Evolutionary conservation across 768 basidiomycete genomes (phyloP).

Genomic region (Austroboletus eburneus): DNA sequence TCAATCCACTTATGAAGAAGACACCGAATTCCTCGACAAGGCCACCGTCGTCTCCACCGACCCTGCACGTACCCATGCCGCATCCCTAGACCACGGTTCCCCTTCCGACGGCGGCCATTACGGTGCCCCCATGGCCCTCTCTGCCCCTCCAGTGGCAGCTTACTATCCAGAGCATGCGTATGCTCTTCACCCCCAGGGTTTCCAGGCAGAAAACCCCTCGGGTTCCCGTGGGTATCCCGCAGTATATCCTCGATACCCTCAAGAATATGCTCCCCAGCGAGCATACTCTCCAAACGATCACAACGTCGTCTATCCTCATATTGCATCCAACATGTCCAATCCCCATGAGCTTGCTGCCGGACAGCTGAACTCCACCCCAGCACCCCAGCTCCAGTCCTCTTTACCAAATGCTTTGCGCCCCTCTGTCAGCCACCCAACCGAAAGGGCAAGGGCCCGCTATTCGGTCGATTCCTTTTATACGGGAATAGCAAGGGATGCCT

Average conservation of each 20-base stretch:
- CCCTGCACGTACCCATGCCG: conserved; percentile 8
- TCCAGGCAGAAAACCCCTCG: conserved; percentile 1
- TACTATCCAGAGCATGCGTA: conserved; percentile 25
- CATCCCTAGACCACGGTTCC: conserved; percentile 12
- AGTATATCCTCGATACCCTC: conserved; percentile 6
- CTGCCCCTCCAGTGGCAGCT: conserved; percentile 11
- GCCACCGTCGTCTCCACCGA: conserved; percentile 5
- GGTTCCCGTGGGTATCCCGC: no score
- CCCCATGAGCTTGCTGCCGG: conserved; percentile 7
- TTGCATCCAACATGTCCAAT: conserved; percentile 11
- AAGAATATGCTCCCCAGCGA: conserved; percentile 18
- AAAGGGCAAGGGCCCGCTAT: conserved; percentile 10
- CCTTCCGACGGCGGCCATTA: conserved; percentile 24
- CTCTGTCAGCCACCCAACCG: conserved; percentile 9
- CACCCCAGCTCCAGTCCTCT: background rate
- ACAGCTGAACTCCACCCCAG: conserved; percentile 10
- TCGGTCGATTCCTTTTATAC: conserved; percentile 31
- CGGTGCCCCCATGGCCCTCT: conserved; percentile 13
- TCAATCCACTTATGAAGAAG: conserved; percentile 23
- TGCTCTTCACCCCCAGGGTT: conserved; percentile 9
- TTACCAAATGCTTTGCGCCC: conserved; percentile 16
- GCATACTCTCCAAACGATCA: conserved; percentile 21
- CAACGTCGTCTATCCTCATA: conserved; percentile 22
- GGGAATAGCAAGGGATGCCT: conserved; percentile 13
- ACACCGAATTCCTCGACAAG: conserved; percentile 29